phyloP scores from a whole-genome alignment of 768 basidiomycete species.

The Chalciporus chontae region DNA sequence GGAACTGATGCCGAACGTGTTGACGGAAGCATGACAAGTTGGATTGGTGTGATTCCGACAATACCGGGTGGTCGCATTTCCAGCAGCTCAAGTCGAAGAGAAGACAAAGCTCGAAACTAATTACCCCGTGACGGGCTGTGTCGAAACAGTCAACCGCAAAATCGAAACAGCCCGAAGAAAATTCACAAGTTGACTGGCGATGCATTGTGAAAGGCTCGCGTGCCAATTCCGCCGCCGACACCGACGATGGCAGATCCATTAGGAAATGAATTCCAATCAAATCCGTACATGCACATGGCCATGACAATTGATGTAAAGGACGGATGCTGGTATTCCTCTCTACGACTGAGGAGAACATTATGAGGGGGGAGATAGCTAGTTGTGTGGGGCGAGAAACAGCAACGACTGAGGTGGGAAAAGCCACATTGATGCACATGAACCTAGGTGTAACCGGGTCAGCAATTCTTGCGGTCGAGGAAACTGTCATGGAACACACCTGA shows the following conservation, averaged over 20 bases:
- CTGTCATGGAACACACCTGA: neutral
- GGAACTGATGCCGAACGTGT: constrained; percentile 10
- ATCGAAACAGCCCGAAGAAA: constrained; percentile 10
- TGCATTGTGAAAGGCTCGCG: no score
- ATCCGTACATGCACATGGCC: neutral
- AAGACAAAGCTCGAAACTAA: constrained; percentile 6
- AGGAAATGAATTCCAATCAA: neutral
- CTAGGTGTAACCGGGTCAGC: neutral
- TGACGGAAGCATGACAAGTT: constrained; percentile 4
- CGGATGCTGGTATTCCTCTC: constrained; percentile 16
- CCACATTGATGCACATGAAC: neutral
- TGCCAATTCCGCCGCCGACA: neutral
- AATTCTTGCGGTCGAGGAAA: neutral
- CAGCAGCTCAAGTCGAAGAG: neutral
- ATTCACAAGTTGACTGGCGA: constrained; percentile 7
- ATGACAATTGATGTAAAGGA: neutral
- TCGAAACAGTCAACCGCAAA: constrained; percentile 7
- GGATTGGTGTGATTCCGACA: neutral
- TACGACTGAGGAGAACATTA: constrained; percentile 19
- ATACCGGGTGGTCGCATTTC: no score
- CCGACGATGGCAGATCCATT: neutral
- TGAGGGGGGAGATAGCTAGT: constrained; percentile 16
- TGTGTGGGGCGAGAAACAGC: constrained; percentile 9
- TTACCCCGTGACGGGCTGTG: constrained; percentile 12
- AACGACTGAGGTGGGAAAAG: constrained; percentile 1